phyloP scores from a whole-genome alignment of 345 rosid genomes.

The Eucalyptus decipiens region DNA sequence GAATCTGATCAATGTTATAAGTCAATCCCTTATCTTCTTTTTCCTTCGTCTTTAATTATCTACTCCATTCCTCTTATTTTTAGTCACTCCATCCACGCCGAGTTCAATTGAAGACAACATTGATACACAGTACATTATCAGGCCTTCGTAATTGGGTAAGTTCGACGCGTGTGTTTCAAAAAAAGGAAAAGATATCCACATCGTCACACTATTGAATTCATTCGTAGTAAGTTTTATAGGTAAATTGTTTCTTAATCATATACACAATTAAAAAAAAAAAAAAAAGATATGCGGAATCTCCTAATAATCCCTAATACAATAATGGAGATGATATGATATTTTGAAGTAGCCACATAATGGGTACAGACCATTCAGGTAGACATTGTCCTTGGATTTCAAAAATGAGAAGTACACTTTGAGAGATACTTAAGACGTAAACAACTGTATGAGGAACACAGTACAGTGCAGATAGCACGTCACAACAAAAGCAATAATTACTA shows the following conservation, averaged over 20 bases:
- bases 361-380: not conserved
- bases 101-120: no score
- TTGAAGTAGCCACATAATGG: not conserved
- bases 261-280: not conserved
- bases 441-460: not conserved
- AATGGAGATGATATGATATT: not conserved
- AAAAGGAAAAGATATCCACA: not conserved
- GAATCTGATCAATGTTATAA: not conserved
- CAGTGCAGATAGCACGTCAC: not conserved
- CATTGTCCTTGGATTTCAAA: not conserved
- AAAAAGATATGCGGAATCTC: not conserved
- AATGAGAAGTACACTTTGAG: not conserved
- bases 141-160: not conserved
- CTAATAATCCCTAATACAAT: not conserved
- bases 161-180: not conserved
- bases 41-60: not conserved
- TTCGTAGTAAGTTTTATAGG: not conserved
- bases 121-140: not conserved
- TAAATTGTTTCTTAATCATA: not conserved
- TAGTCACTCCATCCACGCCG: not conserved
- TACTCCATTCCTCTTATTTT: not conserved
- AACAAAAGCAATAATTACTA: not conserved
- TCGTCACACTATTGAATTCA: not conserved
- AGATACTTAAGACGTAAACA: not conserved
- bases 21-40: not conserved